Percentiles rank a stretch among this genome's conserved stretches.
Evolutionary conservation across 164 flowering plant species (phyloP).

Genomic region (Vitis rotundifolia): DNA sequence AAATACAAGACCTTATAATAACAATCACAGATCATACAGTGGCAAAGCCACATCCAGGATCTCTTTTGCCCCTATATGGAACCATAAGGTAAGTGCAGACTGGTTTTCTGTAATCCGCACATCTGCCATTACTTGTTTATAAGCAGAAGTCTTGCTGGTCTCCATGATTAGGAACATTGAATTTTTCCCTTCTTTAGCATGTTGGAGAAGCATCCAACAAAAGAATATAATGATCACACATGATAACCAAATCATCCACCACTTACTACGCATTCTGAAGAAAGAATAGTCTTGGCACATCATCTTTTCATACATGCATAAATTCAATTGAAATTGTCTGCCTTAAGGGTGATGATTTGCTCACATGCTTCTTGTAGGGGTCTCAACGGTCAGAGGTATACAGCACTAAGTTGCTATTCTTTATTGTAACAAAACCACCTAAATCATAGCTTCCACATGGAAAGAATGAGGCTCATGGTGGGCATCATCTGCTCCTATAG

Average conservation of each 20-base stretch:
- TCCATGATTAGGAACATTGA: conserved; percentile 1
- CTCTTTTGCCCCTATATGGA: no score
- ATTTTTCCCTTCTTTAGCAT: conserved; percentile 3
- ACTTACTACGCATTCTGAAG: conserved; percentile 1
- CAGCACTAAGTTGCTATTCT: neutral
- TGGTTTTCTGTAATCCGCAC: no score
- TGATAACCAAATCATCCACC: conserved; percentile 11
- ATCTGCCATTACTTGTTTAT: neutral
- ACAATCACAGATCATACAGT: neutral
- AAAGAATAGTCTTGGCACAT: neutral
- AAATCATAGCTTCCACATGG: conserved; percentile 2
- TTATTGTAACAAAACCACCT: neutral
- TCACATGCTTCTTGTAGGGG: conserved; percentile 15
- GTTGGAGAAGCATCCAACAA: conserved; percentile 27
- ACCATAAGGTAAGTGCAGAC: no score
- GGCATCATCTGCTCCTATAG: conserved; percentile 3
- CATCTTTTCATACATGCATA: neutral
- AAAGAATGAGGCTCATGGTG: neutral
- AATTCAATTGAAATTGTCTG: neutral
- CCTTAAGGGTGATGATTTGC: conserved; percentile 7
- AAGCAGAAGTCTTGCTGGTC: neutral
- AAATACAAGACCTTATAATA: neutral
- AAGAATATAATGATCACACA: conserved; percentile 11
- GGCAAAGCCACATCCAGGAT: no score
- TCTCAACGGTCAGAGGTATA: conserved; percentile 5